Evolutionary conservation across 768 basidiomycete species (phyloP).

Genomic region (Suillus paluster): DNA sequence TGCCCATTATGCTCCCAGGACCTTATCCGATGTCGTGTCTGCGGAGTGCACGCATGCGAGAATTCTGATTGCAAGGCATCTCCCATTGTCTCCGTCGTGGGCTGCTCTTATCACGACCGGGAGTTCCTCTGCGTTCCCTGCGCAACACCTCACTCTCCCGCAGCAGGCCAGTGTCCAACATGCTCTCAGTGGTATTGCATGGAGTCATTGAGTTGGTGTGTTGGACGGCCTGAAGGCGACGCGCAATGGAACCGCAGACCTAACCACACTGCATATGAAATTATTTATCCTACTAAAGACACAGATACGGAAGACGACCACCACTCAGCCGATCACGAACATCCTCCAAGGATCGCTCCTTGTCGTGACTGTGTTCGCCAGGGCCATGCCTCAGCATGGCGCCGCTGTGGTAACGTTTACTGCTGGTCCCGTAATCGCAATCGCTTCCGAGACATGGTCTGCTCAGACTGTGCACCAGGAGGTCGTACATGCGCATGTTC

Average conservation of each 20-base stretch:
- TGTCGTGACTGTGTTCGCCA: neutral
- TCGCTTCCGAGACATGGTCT: conserved; percentile 4
- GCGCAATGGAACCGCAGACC: neutral
- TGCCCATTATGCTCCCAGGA: conserved; percentile 3
- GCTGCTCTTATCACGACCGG: conserved; percentile 2
- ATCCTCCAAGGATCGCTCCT: conserved; percentile 2
- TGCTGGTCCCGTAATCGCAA: conserved; percentile 4
- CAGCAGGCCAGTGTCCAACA: conserved; percentile 1
- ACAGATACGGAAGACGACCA: neutral
- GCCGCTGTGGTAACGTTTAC: neutral
- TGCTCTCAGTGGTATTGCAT: conserved; percentile 8
- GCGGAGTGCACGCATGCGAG: conserved; percentile 1
- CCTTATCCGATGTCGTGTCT: neutral
- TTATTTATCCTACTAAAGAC: neutral
- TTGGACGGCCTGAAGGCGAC: conserved; percentile 2
- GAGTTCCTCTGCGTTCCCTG: conserved; percentile 4
- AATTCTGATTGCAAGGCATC: conserved; percentile 1
- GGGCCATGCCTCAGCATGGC: neutral
- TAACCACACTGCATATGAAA: neutral
- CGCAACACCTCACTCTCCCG: neutral
- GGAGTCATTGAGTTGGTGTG: conserved; percentile 2
- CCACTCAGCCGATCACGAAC: neutral
- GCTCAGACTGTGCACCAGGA: conserved; percentile 3
- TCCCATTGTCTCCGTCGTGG: neutral
- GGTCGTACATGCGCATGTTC: neutral